A percentile compares a stretch with the other conserved stretches of the same genome.
phyloP scores from a whole-genome alignment of 1,139 yeast species.

The Lizanozyma gosingica region DNA sequence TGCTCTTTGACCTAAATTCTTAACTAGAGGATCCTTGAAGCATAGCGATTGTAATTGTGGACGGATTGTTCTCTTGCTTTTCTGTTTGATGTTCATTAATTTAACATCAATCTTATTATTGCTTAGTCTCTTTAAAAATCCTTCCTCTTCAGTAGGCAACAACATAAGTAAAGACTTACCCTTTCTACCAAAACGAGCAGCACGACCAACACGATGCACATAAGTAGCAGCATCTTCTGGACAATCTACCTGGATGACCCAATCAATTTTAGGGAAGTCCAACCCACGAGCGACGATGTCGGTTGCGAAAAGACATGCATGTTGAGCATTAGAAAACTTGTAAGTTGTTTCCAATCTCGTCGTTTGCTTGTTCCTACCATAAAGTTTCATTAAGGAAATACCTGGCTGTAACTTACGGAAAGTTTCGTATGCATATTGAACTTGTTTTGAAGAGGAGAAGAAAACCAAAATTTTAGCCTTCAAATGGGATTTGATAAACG shows the following conservation, averaged over 20 bases:
- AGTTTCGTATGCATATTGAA: conserved; percentile 85
- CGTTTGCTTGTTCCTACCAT: conserved; percentile 93
- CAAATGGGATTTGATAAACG: conserved; percentile 82
- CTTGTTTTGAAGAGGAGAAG: conserved; percentile 89
- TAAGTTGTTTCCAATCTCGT: conserved; percentile 84
- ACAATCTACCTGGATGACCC: conserved; percentile 95
- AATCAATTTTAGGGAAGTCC: conserved; percentile 94
- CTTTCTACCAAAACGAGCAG: conserved; percentile 85
- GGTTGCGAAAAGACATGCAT: conserved; percentile 87
- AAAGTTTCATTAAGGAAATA: conserved; percentile 80
- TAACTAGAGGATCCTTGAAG: conserved; percentile 84
- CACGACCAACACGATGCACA: conserved; percentile 93
- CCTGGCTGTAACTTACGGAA: conserved; percentile 94
- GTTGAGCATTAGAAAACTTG: conserved; percentile 78
- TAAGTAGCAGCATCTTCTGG: conserved; percentile 96
- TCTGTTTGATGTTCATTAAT: conserved; percentile 64
- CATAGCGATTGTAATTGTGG: conserved; percentile 84
- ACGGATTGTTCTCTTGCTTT: conserved; percentile 70
- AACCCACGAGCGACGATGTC: conserved; percentile 97
- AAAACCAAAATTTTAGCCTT: conserved; percentile 82
- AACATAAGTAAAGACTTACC: conserved; percentile 84
- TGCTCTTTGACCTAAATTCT: conserved; percentile 92
- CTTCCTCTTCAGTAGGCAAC: conserved; percentile 76
- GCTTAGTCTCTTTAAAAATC: conserved; percentile 58
- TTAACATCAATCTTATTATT: conserved; percentile 60